A percentile compares a stretch with the other conserved stretches of the same genome.
phyloP scores from a whole-genome alignment of 805 yeast genomes.

The Candida orba region DNA sequence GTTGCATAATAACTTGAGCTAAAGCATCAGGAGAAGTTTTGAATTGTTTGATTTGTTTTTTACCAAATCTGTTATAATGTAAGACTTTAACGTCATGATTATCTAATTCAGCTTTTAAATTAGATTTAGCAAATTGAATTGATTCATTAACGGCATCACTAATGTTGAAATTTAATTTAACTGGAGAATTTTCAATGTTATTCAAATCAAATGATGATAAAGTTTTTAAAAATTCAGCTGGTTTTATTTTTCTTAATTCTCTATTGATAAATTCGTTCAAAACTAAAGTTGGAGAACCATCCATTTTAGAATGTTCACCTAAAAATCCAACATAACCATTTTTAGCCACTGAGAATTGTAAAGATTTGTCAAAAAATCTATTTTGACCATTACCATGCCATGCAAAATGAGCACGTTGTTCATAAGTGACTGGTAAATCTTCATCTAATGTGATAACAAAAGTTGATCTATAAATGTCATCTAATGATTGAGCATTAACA shows the following conservation, averaged over 20 bases:
- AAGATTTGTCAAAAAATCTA: constrained; percentile 87
- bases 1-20: constrained; percentile 83
- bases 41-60: constrained; percentile 73
- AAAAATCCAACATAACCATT: constrained; percentile 88
- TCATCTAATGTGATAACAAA: constrained; percentile 80
- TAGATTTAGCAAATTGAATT: constrained; percentile 47
- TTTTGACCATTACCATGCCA: constrained; percentile 97
- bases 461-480: constrained; percentile 67
- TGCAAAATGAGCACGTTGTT: constrained; percentile 73
- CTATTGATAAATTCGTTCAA: constrained; percentile 70
- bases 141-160: constrained; percentile 42
- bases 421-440: constrained; percentile 61
- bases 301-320: constrained; percentile 98
- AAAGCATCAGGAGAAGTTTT: constrained; percentile 91
- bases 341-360: constrained; percentile 72
- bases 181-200: constrained; percentile 6
- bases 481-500: constrained; percentile 51
- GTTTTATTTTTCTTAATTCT: constrained; percentile 44
- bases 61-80: constrained; percentile 82
- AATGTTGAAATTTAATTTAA: constrained; percentile 49
- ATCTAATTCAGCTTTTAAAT: constrained; percentile 45
- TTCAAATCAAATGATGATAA: constrained; percentile 8
- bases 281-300: constrained; percentile 91
- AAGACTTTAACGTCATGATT: constrained; percentile 72
- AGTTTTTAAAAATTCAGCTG: constrained; percentile 20